Evolutionary conservation across 2,329 filamentous ascomycete species (phyloP).

Genomic region (Ceratocystis smalleyi): DNA sequence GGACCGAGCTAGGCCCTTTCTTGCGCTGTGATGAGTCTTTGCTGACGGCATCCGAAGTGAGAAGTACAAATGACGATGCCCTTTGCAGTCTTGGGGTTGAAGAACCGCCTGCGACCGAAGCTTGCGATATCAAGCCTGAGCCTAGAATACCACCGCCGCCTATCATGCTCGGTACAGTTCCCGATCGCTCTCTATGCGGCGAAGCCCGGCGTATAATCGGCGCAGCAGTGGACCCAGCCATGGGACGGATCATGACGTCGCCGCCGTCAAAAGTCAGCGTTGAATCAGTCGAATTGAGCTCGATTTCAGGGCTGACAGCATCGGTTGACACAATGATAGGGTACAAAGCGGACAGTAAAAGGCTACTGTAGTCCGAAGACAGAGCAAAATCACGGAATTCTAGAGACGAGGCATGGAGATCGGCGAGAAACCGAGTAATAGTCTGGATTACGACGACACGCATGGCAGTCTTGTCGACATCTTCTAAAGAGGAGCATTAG

Average conservation of each 20-base stretch:
- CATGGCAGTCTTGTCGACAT: conserved; percentile 18
- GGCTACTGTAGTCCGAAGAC: conserved; percentile 64
- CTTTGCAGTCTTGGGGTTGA: conserved; percentile 47
- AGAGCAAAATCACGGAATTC: conserved; percentile 72
- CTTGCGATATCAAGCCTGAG: neutral
- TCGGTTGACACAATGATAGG: conserved; percentile 80
- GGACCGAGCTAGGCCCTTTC: conserved; percentile 38
- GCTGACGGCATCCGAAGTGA: conserved; percentile 42
- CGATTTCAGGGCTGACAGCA: conserved; percentile 64
- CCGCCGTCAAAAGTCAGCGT: conserved; percentile 71
- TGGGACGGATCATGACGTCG: conserved; percentile 67
- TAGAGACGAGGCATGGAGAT: conserved; percentile 60
- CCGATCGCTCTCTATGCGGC: conserved; percentile 39
- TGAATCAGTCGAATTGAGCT: conserved; percentile 71
- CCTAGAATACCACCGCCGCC: neutral
- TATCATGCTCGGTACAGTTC: conserved; percentile 28
- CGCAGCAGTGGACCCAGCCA: conserved; percentile 43
- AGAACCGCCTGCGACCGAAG: neutral
- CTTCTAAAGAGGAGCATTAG: conserved; percentile 10
- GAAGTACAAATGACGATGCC: conserved; percentile 79
- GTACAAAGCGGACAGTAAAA: conserved; percentile 66
- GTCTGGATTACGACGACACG: conserved; percentile 56
- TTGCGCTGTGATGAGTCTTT: conserved; percentile 7
- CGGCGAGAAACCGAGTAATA: conserved; percentile 61
- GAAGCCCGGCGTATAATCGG: conserved; percentile 47